Conservation (phyloP, 2,329 filamentous ascomycete species). For the Diaporthe capsici region DNA sequence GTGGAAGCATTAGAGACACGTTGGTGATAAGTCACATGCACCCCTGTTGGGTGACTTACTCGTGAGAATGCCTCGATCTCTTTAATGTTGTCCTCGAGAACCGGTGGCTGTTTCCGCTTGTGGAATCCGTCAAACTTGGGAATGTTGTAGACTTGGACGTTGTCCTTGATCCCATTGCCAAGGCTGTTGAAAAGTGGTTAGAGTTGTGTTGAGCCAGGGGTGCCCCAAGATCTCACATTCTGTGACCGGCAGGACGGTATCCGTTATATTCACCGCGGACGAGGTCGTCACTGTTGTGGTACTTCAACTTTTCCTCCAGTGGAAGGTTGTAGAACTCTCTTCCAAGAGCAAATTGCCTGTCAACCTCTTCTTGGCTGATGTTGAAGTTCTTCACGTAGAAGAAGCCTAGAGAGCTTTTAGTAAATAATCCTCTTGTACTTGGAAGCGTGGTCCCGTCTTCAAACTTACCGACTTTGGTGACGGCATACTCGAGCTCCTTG, state of each 20-base stretch:
- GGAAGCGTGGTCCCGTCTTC: too few relatives aligned
- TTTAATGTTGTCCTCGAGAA: conserved; percentile 63
- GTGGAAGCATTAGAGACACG: background rate
- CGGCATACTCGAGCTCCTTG: conserved; percentile 51
- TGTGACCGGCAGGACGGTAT: conserved; percentile 63
- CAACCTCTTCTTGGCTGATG: conserved; percentile 69
- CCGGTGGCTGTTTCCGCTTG: conserved; percentile 53
- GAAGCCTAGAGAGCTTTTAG: conserved; percentile 55
- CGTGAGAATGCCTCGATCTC: conserved; percentile 68
- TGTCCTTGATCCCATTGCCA: conserved; percentile 54
- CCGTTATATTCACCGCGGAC: conserved; percentile 70
- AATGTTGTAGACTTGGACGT: conserved; percentile 57
- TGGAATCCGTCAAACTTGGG: conserved; percentile 52
- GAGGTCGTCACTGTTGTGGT: conserved; percentile 57
- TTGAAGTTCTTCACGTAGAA: conserved; percentile 76
- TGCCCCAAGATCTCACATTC: conserved; percentile 42
- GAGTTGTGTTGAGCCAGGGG: background rate
- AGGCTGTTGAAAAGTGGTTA: conserved; percentile 19
- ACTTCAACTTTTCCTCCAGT: conserved; percentile 72
- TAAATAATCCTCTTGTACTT: background rate
- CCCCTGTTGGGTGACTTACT: conserved; percentile 41
- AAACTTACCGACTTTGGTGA: conserved; percentile 46
- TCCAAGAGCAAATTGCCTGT: conserved; percentile 71
- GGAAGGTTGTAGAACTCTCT: conserved; percentile 68
- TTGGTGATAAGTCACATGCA: conserved; percentile 46